Percentiles rank a stretch among this genome's conserved stretches.
Conservation (phyloP, 2,329 filamentous ascomycete species). For the Fusarium aywerte region DNA sequence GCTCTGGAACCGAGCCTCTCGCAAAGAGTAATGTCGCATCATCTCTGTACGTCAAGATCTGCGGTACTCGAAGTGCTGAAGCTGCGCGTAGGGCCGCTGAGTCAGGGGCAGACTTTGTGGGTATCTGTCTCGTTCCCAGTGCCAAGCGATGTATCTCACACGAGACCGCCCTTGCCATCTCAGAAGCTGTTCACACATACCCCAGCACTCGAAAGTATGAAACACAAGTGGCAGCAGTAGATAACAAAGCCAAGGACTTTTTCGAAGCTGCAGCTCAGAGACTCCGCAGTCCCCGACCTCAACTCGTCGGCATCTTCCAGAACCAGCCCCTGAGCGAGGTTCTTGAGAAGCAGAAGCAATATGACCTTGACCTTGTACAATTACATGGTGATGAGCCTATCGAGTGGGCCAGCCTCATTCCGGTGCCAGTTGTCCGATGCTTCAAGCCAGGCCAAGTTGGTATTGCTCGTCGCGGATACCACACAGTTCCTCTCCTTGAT, state of each 20-base stretch:
- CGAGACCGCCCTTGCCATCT: slow-evolving; percentile 83
- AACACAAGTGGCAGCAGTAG: slow-evolving; percentile 43
- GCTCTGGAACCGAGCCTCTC: slow-evolving; percentile 65
- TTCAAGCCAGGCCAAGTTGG: slow-evolving; percentile 83
- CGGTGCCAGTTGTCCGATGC: slow-evolving; percentile 88
- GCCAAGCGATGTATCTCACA: slow-evolving; percentile 82
- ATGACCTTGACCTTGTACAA: slow-evolving; percentile 88
- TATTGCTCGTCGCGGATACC: slow-evolving; percentile 79
- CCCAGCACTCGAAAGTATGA: slow-evolving; percentile 56
- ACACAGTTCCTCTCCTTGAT: slow-evolving; percentile 85
- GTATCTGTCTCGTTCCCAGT: slow-evolving; percentile 88
- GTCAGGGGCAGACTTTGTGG: slow-evolving; percentile 89
- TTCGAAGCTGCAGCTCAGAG: slow-evolving; percentile 68
- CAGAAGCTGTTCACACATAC: slow-evolving; percentile 78
- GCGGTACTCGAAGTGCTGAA: slow-evolving; percentile 85
- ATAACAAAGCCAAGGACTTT: slow-evolving; percentile 68
- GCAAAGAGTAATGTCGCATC: slow-evolving; percentile 52
- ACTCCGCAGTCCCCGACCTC: slow-evolving; percentile 68
- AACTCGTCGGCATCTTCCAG: slow-evolving; percentile 93
- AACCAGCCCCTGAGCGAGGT: slow-evolving; percentile 89
- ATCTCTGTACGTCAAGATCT: slow-evolving; percentile 87
- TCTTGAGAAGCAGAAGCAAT: slow-evolving; percentile 77
- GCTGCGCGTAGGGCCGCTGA: slow-evolving; percentile 83
- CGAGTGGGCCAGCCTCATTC: slow-evolving; percentile 90
- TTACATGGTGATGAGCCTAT: slow-evolving; percentile 91